phyloP scores from a whole-genome alignment of 176 grass and related monocot species.

The Melocanna baccifera region DNA sequence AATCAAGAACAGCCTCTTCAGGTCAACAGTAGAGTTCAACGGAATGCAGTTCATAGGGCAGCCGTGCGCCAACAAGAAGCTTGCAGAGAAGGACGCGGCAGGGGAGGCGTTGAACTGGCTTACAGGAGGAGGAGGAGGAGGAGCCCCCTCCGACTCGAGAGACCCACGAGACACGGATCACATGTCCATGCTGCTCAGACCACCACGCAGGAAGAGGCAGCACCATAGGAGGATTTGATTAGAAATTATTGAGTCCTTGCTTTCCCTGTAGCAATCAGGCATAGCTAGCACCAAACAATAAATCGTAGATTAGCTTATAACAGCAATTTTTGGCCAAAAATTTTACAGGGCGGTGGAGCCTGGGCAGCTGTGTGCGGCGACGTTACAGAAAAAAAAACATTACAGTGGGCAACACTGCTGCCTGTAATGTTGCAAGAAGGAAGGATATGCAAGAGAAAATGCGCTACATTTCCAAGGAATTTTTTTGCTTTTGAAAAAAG shows the following conservation, averaged over 20 bases:
- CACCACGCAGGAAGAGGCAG: conserved; percentile 60
- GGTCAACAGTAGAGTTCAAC: conserved; percentile 77
- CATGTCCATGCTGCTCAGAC: conserved; percentile 58
- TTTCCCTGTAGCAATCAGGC: not conserved
- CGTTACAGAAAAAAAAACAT: not conserved
- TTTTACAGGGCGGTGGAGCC: conserved; percentile 7
- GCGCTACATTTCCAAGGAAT: not conserved
- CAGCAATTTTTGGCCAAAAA: conserved; percentile 10
- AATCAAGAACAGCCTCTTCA: conserved; percentile 59
- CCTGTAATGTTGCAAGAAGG: not conserved
- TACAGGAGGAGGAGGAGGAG: conserved; percentile 49
- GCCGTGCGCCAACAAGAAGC: conserved; percentile 81
- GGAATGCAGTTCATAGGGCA: conserved; percentile 93
- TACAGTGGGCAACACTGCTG: not conserved
- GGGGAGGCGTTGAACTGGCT: conserved; percentile 79
- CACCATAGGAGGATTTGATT: conserved; percentile 48
- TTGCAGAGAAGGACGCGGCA: conserved; percentile 84
- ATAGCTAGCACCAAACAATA: not conserved
- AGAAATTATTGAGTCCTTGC: not conserved
- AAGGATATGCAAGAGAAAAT: not conserved
- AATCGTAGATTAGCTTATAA: not conserved
- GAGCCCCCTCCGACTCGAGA: not conserved
- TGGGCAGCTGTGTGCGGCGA: not conserved
- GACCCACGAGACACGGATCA: conserved; percentile 37
- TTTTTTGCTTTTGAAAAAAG: not conserved